These are phyloP conservation scores for Penicillium daleae DNA, from an alignment of 495 filamentous ascomycete species.

Conservation along the genomic window DNA sequence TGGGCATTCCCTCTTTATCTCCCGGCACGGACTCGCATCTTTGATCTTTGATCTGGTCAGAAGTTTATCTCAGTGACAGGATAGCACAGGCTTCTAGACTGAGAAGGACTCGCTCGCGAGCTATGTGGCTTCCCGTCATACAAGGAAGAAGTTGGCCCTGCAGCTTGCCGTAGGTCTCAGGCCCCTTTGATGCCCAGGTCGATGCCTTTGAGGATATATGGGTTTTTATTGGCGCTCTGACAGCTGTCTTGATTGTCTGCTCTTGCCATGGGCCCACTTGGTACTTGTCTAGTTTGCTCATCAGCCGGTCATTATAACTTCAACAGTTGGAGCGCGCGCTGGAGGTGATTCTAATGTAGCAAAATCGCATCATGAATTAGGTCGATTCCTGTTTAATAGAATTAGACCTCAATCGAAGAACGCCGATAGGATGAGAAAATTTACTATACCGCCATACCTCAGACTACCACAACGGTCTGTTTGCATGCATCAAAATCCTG, in stretches of 20 bases:
- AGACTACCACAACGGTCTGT: slow-evolving; percentile 28
- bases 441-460: slow-evolving; percentile 24
- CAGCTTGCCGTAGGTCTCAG: slow-evolving; percentile 45
- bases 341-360: not conserved
- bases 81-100: not conserved
- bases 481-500: slow-evolving; percentile 32
- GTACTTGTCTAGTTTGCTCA: not conserved
- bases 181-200: slow-evolving; percentile 39
- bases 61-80: slow-evolving; percentile 26
- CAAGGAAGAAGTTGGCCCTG: slow-evolving; percentile 37
- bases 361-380: not conserved
- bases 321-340: not conserved
- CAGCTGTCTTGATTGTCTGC: slow-evolving; percentile 31
- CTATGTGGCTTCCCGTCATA: slow-evolving; percentile 37
- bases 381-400: not conserved
- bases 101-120: slow-evolving; percentile 28
- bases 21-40: not conserved
- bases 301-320: slow-evolving; percentile 4
- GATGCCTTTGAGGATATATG: slow-evolving; percentile 3
- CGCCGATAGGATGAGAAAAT: not conserved
- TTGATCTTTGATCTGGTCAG: slow-evolving; percentile 22
- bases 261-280: slow-evolving; percentile 23
- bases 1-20: not conserved
- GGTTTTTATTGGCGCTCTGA: slow-evolving; percentile 26
- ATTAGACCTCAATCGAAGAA: not conserved